phyloP scores from a whole-genome alignment of 352 stramenopile species.

The Pythium myriotylum region DNA sequence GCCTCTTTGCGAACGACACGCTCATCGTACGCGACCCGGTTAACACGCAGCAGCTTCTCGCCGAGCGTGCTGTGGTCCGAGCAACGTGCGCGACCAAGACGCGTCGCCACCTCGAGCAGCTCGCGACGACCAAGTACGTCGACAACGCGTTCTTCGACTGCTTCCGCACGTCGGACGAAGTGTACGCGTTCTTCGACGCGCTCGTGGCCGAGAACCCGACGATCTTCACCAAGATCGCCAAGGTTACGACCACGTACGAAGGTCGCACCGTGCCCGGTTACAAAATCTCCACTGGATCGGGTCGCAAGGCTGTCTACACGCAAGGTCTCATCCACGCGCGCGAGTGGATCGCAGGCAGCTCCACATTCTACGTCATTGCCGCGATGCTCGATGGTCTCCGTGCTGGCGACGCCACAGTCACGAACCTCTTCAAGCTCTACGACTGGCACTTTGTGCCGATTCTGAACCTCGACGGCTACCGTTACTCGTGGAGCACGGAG shows the following conservation, averaged over 20 bases:
- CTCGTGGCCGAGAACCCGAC: constrained; percentile 12
- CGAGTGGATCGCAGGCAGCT: constrained; percentile 28
- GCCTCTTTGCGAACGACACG: constrained; percentile 4
- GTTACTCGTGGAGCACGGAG: constrained; percentile 5
- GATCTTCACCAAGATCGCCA: neutral
- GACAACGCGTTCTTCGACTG: constrained; percentile 35
- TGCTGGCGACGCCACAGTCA: constrained; percentile 12
- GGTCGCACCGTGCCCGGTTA: constrained; percentile 24
- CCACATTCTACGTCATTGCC: constrained; percentile 24
- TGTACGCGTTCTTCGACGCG: constrained; percentile 23
- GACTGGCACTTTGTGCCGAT: constrained; percentile 15
- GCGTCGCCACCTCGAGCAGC: constrained; percentile 7
- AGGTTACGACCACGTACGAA: constrained; percentile 23
- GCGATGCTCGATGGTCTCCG: constrained; percentile 21
- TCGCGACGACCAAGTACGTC: constrained; percentile 17
- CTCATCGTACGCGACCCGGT: constrained; percentile 7
- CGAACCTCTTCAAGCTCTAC: constrained; percentile 21
- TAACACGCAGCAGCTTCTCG: constrained; percentile 9
- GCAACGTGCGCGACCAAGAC: constrained; percentile 12
- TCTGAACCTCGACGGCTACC: constrained; percentile 33
- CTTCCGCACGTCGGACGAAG: constrained; percentile 25
- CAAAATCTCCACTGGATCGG: constrained; percentile 25
- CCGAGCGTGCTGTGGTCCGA: neutral
- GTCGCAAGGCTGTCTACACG: constrained; percentile 19
- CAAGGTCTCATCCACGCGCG: constrained; percentile 31